Base-by-base conservation (phyloP, 2,329 filamentous ascomycete species). In the Cytospora chrysosperma region DNA sequence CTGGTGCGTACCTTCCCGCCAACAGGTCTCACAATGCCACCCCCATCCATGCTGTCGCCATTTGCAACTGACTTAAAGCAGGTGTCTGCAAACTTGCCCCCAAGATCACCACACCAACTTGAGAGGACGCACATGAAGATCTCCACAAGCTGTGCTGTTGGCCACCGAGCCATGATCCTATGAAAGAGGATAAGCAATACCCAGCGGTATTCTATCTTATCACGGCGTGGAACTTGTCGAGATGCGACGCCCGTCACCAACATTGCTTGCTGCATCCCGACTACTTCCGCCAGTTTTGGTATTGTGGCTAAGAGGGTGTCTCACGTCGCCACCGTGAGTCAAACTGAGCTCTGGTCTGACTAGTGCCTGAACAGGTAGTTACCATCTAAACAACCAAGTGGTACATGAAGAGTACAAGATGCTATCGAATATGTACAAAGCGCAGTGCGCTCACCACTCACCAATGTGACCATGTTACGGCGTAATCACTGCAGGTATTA, bases 241-340 rank as follows among this genome's bases (percentile, higher is more conserved):
- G 43, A 51, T 54, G 58, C 58, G 54, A 43, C n/a, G 50, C 30
- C 27, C 34, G 27, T 43, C 50, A 43, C 58, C 50, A 54, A 60
- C 50, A 60, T 7, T 7, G 51, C 32, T 12, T 30, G 50, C 50
- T 32, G 50, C n/a, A 10, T n/a, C 43, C n/a, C n/a, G 43, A 47
- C 43, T 47, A 10, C n/a, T 3, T 24, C 43, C 43, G n/a, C 19
- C n/a, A 24, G 7, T 47, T 9, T 47, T 24, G n/a, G n/a, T 21
- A 21, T 9, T 24, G n/a, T 21, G 7, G n/a, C n/a, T 13, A 21
- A 13, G 21, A 4, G 15, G 9, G n/a, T 21, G 6, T 47, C 43
- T 47, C n/a, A 13, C n/a, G 24, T 47, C 43, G 43, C 43, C n/a
- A 24, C n/a, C 10, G 10, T 47, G 43, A 47, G n/a, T 47, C n/a